A percentile compares a stretch with the other conserved stretches of the same genome.
These are phyloP conservation scores for Neophaeococcomyces aloes DNA, from an alignment of 2,329 filamentous ascomycete species.

Conservation along the genomic window DNA sequence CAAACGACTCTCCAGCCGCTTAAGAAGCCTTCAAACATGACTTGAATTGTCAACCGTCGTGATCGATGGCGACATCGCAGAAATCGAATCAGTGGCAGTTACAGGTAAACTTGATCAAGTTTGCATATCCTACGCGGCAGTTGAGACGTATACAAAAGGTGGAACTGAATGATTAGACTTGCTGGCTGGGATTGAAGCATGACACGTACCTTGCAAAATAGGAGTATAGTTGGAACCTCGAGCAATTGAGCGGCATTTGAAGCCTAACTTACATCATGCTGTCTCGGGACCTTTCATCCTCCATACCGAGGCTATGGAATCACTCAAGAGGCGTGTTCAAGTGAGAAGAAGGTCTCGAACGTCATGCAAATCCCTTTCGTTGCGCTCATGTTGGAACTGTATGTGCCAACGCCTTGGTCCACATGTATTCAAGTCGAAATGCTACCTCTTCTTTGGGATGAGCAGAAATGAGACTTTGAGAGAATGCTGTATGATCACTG, in stretches of 20 bases:
- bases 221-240: no score
- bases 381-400: background rate
- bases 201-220: no score
- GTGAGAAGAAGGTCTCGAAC: background rate
- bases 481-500: no score
- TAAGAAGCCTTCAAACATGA: background rate
- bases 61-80: background rate
- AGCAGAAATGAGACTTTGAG: background rate
- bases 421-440: background rate
- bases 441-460: background rate
- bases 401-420: background rate
- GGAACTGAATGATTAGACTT: background rate
- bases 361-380: background rate
- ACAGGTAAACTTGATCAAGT: constrained; percentile 1
- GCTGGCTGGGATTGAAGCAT: no score
- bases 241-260: no score
- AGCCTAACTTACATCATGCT: no score
- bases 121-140: background rate
- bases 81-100: background rate
- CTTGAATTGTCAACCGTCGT: constrained; percentile 1
- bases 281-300: no score
- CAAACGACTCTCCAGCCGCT: background rate
- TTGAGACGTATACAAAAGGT: background rate
- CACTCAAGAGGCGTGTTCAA: background rate
- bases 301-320: background rate